Percentiles rank a stretch among this genome's conserved stretches.
Conservation (phyloP, 1,284 basidiomycete genomes). For the Waitea zeae region DNA sequence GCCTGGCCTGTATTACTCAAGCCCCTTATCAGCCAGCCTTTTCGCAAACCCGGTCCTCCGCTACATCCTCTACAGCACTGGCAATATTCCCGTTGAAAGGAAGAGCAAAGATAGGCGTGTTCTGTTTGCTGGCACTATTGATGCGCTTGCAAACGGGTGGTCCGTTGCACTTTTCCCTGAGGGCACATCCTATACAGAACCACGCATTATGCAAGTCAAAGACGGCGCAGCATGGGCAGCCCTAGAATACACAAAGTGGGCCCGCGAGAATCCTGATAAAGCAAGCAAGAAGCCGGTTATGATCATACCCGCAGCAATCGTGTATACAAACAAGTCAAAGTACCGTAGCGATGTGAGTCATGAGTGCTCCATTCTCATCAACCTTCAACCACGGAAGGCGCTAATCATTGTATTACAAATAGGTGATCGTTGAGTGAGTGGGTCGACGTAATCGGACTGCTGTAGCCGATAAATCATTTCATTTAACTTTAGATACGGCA, state of each 20-base stretch:
- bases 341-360: conserved; percentile 65
- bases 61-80: conserved; percentile 71
- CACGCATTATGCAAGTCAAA: conserved; percentile 84
- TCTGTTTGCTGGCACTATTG: conserved; percentile 83
- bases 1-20: conserved; percentile 5
- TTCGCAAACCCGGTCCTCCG: conserved; percentile 64
- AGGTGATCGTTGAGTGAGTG: conserved; percentile 59
- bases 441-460: not conserved
- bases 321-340: conserved; percentile 89
- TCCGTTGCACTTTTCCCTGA: conserved; percentile 92
- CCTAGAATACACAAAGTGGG: conserved; percentile 80
- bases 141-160: conserved; percentile 61
- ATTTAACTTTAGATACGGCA: conserved; percentile 48
- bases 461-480: not conserved
- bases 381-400: not conserved
- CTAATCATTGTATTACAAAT: conserved; percentile 1
- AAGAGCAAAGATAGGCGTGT: conserved; percentile 81
- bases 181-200: conserved; percentile 82
- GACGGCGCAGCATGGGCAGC: conserved; percentile 95
- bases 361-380: not conserved
- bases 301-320: conserved; percentile 77
- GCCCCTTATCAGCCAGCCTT: conserved; percentile 31
- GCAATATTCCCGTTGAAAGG: conserved; percentile 92
- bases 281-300: conserved; percentile 23
- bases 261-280: conserved; percentile 29